These are phyloP conservation scores for Trichocladium antarcticum DNA, from an alignment of 495 filamentous ascomycete genomes.

Conservation along the genomic window DNA sequence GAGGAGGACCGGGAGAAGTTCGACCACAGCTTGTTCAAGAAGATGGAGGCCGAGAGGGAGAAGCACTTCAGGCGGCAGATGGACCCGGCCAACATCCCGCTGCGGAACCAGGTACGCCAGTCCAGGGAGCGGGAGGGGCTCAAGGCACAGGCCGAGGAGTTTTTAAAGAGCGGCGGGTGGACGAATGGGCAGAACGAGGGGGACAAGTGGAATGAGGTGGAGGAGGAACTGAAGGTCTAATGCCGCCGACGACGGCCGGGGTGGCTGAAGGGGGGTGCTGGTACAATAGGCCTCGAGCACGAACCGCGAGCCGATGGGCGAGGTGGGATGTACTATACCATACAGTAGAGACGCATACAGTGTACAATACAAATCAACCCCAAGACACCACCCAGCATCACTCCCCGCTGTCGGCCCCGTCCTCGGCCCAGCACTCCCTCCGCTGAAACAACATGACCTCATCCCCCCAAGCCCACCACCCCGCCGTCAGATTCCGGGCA, in stretches of 20 bases:
- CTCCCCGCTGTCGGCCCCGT: constrained; percentile 3
- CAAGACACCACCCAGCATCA: not conserved
- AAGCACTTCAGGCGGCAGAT: constrained; percentile 25
- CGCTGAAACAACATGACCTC: constrained; percentile 75
- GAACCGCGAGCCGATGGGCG: not conserved
- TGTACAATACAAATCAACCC: constrained; percentile 2
- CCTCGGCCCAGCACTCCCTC: constrained; percentile 50
- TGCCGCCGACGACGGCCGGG: not conserved
- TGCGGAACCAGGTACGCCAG: constrained; percentile 12
- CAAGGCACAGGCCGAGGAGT: constrained; percentile 27
- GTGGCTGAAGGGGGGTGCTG: constrained; percentile 7
- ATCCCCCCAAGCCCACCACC: constrained; percentile 86
- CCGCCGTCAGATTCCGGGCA: constrained; percentile 70
- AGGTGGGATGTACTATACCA: constrained; percentile 14
- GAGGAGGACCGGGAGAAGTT: constrained; percentile 37
- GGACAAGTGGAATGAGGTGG: constrained; percentile 28
- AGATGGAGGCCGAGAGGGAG: constrained; percentile 28
- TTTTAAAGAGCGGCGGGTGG: constrained; percentile 28
- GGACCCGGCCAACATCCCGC: constrained; percentile 25
- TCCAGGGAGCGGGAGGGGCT: constrained; percentile 13
- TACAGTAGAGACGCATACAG: not conserved
- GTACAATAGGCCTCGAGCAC: not conserved
- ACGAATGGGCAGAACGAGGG: constrained; percentile 35
- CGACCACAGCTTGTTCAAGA: constrained; percentile 23
- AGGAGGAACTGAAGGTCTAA: constrained; percentile 9